phyloP scores from a whole-genome alignment of 345 rosid genomes.

The Moricandia moricandioides region DNA sequence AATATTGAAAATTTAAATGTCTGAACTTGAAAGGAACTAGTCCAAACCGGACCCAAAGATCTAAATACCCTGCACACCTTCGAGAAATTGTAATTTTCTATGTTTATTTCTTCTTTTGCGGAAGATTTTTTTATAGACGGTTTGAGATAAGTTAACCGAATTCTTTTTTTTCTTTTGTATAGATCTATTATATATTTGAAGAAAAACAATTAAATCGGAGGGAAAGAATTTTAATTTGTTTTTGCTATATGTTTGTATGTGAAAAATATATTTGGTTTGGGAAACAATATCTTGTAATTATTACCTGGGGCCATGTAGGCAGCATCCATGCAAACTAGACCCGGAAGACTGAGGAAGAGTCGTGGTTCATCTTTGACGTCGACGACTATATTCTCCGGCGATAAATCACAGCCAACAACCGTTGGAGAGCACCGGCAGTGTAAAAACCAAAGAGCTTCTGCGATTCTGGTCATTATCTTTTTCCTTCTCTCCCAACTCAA shows the following conservation, averaged over 20 bases:
- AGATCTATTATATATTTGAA: neutral
- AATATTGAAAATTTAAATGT: too few species aligned
- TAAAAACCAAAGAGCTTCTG: conserved; percentile 59
- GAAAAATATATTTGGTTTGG: neutral
- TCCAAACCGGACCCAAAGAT: too few species aligned
- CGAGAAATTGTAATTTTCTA: neutral
- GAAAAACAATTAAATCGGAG: neutral
- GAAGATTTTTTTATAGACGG: neutral
- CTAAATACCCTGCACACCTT: too few species aligned
- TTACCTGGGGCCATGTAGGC: conserved; percentile 70
- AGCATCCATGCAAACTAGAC: conserved; percentile 29
- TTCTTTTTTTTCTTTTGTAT: neutral
- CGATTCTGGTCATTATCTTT: conserved; percentile 58
- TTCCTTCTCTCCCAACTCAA: conserved; percentile 63
- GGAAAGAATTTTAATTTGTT: neutral
- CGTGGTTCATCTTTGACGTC: conserved; percentile 53
- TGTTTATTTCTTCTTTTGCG: neutral
- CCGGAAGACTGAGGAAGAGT: conserved; percentile 45
- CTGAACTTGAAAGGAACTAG: too few species aligned
- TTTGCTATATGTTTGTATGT: neutral
- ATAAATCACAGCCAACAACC: conserved; percentile 45
- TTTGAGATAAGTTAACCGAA: neutral
- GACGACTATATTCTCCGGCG: conserved; percentile 53
- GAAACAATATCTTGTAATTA: neutral
- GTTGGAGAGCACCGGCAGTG: conserved; percentile 46